Conservation (phyloP, 805 yeast species). For the Candida patagonica region DNA sequence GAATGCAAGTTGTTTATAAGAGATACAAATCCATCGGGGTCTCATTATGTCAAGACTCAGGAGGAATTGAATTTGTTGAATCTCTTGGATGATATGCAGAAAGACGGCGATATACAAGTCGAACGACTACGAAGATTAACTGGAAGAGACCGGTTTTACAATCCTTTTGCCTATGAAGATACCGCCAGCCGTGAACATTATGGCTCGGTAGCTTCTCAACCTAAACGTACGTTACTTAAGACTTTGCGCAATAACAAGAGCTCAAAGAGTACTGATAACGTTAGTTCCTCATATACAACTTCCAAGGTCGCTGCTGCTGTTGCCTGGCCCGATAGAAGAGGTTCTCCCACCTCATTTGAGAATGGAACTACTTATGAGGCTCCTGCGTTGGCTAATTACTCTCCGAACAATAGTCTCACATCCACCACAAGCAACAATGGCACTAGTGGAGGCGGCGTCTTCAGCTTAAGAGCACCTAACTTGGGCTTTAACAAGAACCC, state of each 20-base stretch:
- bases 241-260: conserved; percentile 18
- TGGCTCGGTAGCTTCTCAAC: too few relatives aligned
- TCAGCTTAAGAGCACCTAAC: conserved; percentile 9
- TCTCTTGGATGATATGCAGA: conserved; percentile 1
- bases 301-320: conserved; percentile 18
- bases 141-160: too few relatives aligned
- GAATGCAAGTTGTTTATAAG: conserved; percentile 3
- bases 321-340: conserved; percentile 17
- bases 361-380: neutral
- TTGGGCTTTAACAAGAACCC: conserved; percentile 11
- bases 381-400: neutral
- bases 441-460: conserved; percentile 7
- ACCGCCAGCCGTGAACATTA: too few relatives aligned
- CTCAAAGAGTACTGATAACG: conserved; percentile 7
- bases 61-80: conserved; percentile 1
- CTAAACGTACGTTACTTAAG: conserved; percentile 12
- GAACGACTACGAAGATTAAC: too few relatives aligned
- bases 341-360: neutral
- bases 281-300: neutral
- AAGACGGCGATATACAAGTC: neutral
- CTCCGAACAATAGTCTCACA: neutral
- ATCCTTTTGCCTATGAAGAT: too few relatives aligned
- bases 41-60: conserved; percentile 3
- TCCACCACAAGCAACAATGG: conserved; percentile 2
- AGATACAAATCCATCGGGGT: neutral